These are phyloP conservation scores for Hamigera avellanea DNA, from an alignment of 495 filamentous ascomycete species.

Conservation along the genomic window DNA sequence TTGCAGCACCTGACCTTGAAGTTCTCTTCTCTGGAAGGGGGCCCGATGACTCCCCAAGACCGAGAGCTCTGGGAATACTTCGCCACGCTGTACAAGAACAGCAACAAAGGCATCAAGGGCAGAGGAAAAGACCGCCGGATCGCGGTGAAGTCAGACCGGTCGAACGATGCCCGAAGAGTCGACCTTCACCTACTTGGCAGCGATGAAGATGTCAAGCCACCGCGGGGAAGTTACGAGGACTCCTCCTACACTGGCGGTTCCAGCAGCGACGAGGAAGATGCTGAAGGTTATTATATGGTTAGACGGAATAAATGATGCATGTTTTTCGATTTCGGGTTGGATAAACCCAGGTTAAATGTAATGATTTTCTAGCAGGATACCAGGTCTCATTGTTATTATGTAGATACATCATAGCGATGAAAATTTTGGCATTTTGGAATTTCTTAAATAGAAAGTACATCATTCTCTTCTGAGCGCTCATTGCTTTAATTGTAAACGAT, in stretches of 20 bases:
- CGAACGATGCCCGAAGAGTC: slow-evolving; percentile 5
- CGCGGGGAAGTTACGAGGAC: slow-evolving; percentile 21
- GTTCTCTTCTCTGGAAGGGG: slow-evolving; percentile 53
- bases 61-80: slow-evolving; percentile 82
- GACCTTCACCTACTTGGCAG: slow-evolving; percentile 13
- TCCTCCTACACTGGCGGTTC: slow-evolving; percentile 21
- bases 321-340: not conserved
- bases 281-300: slow-evolving; percentile 19
- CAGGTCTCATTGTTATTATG: too few relatives aligned
- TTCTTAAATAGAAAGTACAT: too few relatives aligned
- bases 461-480: too few relatives aligned
- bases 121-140: slow-evolving; percentile 68
- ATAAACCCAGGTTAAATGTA: too few relatives aligned
- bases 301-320: slow-evolving; percentile 11
- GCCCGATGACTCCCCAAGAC: slow-evolving; percentile 54
- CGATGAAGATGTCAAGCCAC: slow-evolving; percentile 14
- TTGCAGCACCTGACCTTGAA: slow-evolving; percentile 60
- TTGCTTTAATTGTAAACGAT: too few relatives aligned
- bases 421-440: too few relatives aligned
- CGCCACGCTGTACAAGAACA: slow-evolving; percentile 79
- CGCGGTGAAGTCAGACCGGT: slow-evolving; percentile 14
- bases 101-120: slow-evolving; percentile 89
- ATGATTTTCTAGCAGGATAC: too few relatives aligned
- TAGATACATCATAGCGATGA: too few relatives aligned
- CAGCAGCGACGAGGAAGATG: slow-evolving; percentile 26